phyloP scores from a whole-genome alignment of 805 yeast genomes.

The Kodamaea fukazawae region DNA sequence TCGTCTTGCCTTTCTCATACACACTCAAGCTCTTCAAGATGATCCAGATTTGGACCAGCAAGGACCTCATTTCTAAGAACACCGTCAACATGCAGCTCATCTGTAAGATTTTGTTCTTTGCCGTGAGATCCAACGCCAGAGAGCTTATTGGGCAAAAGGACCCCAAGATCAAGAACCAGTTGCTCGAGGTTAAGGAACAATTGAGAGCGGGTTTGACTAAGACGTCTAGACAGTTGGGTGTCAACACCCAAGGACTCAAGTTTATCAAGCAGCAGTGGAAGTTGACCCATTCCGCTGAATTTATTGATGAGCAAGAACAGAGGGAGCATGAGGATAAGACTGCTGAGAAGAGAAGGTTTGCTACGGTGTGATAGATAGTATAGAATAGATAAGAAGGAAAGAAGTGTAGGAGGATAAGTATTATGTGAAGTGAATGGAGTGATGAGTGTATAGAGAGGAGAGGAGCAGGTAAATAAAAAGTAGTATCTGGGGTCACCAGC shows the following conservation, averaged over 20 bases:
- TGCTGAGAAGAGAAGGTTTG: slow-evolving; percentile 2
- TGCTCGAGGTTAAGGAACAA: slow-evolving; percentile 59
- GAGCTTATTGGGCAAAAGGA: slow-evolving; percentile 75
- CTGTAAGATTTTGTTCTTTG: slow-evolving; percentile 72
- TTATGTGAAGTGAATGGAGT: no score
- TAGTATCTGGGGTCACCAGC: no score
- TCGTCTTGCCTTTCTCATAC: slow-evolving; percentile 87
- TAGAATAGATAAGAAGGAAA: background rate
- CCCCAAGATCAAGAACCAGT: slow-evolving; percentile 57
- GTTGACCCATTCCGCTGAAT: slow-evolving; percentile 67
- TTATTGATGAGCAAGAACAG: slow-evolving; percentile 64
- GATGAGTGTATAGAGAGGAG: background rate
- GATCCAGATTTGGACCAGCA: slow-evolving; percentile 69
- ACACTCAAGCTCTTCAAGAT: slow-evolving; percentile 68
- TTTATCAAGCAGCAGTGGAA: slow-evolving; percentile 78
- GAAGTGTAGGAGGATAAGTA: no score
- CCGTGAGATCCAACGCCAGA: slow-evolving; percentile 68
- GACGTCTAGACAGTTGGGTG: slow-evolving; percentile 66
- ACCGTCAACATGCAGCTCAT: slow-evolving; percentile 58
- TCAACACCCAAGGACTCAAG: slow-evolving; percentile 78
- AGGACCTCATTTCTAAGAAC: slow-evolving; percentile 38
- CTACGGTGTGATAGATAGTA: slow-evolving; percentile 2
- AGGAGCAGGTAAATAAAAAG: no score
- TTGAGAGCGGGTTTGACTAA: slow-evolving; percentile 55
- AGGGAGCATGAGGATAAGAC: slow-evolving; percentile 11